These are phyloP conservation scores for Scheffersomyces quercinus DNA, from an alignment of 1,139 yeast genomes.

Conservation along the genomic window DNA sequence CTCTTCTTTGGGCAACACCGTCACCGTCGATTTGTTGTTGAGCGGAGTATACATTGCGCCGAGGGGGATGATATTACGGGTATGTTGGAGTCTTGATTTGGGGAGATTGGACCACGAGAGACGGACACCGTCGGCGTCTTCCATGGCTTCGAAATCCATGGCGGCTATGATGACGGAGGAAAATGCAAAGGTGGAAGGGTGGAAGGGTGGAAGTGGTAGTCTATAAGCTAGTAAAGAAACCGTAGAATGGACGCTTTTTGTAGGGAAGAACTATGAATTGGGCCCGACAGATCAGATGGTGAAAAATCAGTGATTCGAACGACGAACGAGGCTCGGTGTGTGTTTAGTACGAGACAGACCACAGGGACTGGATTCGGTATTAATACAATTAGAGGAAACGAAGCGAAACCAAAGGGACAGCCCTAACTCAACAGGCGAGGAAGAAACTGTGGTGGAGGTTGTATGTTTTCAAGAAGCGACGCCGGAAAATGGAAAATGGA, in stretches of 20 bases:
- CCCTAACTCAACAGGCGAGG: too few relatives aligned
- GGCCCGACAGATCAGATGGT: too few relatives aligned
- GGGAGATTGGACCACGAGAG: conserved; percentile 89
- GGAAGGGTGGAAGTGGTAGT: not conserved
- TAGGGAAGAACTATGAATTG: not conserved
- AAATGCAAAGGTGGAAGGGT: too few relatives aligned
- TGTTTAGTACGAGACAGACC: too few relatives aligned
- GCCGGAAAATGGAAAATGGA: too few relatives aligned
- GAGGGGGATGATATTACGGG: conserved; percentile 59
- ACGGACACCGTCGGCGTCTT: conserved; percentile 87
- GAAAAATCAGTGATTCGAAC: too few relatives aligned
- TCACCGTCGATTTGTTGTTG: conserved; percentile 47
- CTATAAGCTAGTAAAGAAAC: not conserved
- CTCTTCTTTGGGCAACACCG: conserved; percentile 29
- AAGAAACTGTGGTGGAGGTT: too few relatives aligned
- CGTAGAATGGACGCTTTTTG: not conserved
- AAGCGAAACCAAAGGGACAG: too few relatives aligned
- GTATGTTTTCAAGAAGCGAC: too few relatives aligned
- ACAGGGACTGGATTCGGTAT: too few relatives aligned
- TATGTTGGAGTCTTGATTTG: conserved; percentile 57
- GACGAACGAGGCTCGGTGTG: too few relatives aligned
- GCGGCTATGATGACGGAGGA: not conserved
- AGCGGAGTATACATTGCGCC: conserved; percentile 70
- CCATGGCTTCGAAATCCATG: conserved; percentile 77
- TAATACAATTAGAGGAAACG: too few relatives aligned